Base-by-base conservation (phyloP, 1,139 yeast species). In the Candida pseudoviswanathii region DNA sequence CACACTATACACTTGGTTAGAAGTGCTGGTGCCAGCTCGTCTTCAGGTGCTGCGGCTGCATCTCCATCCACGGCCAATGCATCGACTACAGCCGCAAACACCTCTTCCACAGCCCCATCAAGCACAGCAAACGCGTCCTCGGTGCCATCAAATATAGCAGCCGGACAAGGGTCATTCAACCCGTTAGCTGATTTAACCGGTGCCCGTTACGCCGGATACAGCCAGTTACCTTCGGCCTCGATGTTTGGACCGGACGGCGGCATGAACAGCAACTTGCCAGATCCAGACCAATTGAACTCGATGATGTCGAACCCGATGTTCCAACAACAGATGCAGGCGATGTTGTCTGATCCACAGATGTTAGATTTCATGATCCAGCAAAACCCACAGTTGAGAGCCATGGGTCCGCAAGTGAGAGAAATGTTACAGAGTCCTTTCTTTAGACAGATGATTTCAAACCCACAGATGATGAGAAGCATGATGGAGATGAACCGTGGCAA, bases 191-290 rank as follows among this genome's bases (percentile, higher is more conserved):
- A 88, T 56, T 75, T 94, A 58, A 92, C 98, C 0, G 95, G 97
- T 40, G 98, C 98, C 1, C 81, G 98, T 49, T 94, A 91, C 63
- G 97, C 98, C 2, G 99, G 99, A 1, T 86, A 84, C 58, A 80
- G 91, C 10, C 92, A 90, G 59, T 75, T 94, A 65, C 98, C 99
- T 2, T 81, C 89, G 2, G 90, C 92, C 0, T 84, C 88, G 43
- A 81, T 89, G 86, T 91, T 94, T 71, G 97, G 97, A 1, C 95
- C 97, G 21, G 98, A 92, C 65, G 96, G 96, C 22, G 98, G 97
- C 24, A 81, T 88, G 88, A 80, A 77, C 53, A 72, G 73, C 40
- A 76, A 75, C 29, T 71, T 84, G 62, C 95, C 96, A 6, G 85
- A 83, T 58, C 86, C 89, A 41, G 94, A 87, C 40, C 91, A 87